Evolutionary conservation across 352 stramenopile genomes (phyloP).

Genomic region (Pythium coloratum): DNA sequence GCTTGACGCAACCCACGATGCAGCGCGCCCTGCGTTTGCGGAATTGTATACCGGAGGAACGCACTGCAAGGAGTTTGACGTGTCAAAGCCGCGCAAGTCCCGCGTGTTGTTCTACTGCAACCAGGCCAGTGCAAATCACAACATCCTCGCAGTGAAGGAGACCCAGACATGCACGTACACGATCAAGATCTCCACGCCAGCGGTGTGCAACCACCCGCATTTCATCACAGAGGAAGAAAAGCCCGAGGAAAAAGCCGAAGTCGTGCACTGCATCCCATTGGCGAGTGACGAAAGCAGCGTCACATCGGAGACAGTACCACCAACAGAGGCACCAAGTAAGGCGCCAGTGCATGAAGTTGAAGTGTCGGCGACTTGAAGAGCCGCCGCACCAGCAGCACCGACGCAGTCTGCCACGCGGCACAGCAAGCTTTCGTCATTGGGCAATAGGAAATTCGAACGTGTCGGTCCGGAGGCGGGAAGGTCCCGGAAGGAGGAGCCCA

Average conservation of each 20-base stretch:
- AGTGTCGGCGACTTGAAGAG: constrained; percentile 13
- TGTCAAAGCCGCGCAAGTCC: constrained; percentile 51
- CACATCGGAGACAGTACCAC: not conserved
- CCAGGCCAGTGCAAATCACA: constrained; percentile 57
- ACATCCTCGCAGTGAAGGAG: constrained; percentile 79
- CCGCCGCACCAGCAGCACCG: not conserved
- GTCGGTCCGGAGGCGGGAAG: not conserved
- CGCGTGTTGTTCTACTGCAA: constrained; percentile 80
- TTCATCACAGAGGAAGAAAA: constrained; percentile 74
- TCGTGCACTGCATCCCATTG: constrained; percentile 71
- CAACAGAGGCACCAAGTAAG: not conserved
- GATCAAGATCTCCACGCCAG: constrained; percentile 74
- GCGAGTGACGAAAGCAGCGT: not conserved
- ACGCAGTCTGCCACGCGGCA: not conserved
- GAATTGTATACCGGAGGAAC: constrained; percentile 72
- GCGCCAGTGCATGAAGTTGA: constrained; percentile 13
- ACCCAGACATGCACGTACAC: constrained; percentile 83
- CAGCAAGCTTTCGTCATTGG: not conserved
- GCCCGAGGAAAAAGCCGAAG: constrained; percentile 46
- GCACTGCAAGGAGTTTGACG: constrained; percentile 74
- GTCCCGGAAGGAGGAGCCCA: not conserved
- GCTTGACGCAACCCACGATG: constrained; percentile 79
- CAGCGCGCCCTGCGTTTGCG: constrained; percentile 61
- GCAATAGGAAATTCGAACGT: not conserved
- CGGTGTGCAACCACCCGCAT: constrained; percentile 79